Evolutionary conservation across 139 green algal species (phyloP).

Genomic region (Deuterostichococcus epilithicus): DNA sequence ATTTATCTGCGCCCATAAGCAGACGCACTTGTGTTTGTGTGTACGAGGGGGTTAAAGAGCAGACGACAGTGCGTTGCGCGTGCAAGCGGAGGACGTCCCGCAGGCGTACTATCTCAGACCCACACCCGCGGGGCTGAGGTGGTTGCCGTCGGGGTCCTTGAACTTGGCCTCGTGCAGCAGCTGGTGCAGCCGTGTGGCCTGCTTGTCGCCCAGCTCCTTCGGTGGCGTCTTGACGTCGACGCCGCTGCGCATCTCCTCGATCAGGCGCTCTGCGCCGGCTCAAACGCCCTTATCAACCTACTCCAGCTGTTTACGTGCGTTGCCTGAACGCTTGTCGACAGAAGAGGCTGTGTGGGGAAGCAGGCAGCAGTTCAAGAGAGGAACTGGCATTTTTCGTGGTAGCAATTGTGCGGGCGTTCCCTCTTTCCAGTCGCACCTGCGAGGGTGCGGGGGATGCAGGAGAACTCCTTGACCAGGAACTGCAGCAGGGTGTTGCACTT

Average conservation of each 20-base stretch:
- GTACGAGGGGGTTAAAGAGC: too few species aligned
- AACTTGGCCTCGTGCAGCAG: slow-evolving; percentile 84
- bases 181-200: slow-evolving; percentile 79
- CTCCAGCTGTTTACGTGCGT: too few species aligned
- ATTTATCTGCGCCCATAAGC: too few species aligned
- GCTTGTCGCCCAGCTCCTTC: slow-evolving; percentile 53
- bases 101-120: too few species aligned
- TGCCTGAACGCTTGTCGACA: too few species aligned
- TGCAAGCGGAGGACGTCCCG: too few species aligned
- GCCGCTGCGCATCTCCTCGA: slow-evolving; percentile 68
- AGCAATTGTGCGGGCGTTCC: not conserved
- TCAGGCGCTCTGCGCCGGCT: slow-evolving; percentile 54
- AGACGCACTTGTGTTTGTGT: too few species aligned
- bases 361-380: too few species aligned
- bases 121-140: slow-evolving; percentile 73
- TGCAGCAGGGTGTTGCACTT: slow-evolving; percentile 47
- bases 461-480: slow-evolving; percentile 86
- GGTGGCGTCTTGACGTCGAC: slow-evolving; percentile 49
- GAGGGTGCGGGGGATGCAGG: slow-evolving; percentile 64
- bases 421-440: slow-evolving; percentile 23
- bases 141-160: slow-evolving; percentile 60
- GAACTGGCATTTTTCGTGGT: too few species aligned
- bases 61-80: too few species aligned
- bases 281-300: too few species aligned
- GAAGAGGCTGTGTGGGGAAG: too few species aligned